Evolutionary conservation across 2,329 filamentous ascomycete species (phyloP).

Genomic region (Aurifilum marmelostoma): DNA sequence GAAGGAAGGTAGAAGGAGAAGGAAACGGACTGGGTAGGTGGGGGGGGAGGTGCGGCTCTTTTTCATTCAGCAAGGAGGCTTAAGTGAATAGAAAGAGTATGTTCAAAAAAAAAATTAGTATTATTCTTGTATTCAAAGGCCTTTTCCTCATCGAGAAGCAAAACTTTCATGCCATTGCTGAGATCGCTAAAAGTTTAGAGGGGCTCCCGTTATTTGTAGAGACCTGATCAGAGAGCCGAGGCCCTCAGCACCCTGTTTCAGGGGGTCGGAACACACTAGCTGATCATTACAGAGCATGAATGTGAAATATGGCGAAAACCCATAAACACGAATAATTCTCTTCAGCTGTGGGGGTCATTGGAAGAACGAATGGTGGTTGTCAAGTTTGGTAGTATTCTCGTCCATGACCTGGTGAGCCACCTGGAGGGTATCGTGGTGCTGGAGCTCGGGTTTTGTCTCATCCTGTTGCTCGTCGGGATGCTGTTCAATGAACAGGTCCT

Average conservation of each 20-base stretch:
- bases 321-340: no score
- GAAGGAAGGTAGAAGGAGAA: no score
- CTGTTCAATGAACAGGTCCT: constrained; percentile 52
- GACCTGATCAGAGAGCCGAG: neutral
- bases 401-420: constrained; percentile 58
- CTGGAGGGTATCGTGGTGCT: constrained; percentile 47
- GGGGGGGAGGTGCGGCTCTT: no score
- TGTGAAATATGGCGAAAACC: no score
- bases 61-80: neutral
- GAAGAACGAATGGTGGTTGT: constrained; percentile 41
- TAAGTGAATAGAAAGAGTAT: no score
- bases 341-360: neutral
- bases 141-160: neutral
- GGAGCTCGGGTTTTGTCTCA: constrained; percentile 30
- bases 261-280: no score
- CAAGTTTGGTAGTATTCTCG: constrained; percentile 55
- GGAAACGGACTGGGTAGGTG: no score
- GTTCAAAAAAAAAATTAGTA: neutral
- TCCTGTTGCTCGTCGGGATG: constrained; percentile 37
- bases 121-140: neutral
- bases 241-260: no score
- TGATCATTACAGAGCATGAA: neutral
- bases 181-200: neutral
- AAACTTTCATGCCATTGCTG: neutral
- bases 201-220: neutral